phyloP scores from a whole-genome alignment of 2,329 filamentous ascomycete species.

The Alternaria sp. region DNA sequence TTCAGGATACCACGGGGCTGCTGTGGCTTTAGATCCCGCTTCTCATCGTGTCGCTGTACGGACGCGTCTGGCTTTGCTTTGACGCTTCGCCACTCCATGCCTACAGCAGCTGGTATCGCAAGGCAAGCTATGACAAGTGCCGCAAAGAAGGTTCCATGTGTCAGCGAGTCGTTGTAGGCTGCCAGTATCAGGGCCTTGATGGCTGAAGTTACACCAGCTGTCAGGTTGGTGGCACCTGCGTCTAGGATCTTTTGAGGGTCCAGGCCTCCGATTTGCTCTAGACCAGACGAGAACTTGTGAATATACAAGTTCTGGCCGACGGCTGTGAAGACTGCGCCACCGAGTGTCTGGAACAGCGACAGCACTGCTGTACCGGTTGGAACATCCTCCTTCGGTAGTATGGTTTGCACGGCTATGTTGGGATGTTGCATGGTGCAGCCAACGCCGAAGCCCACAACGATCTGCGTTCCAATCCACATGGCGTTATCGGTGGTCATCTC shows the following conservation, averaged over 20 bases:
- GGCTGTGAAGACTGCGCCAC: slow-evolving; percentile 54
- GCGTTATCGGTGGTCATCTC: slow-evolving; percentile 35
- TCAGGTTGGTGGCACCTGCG: slow-evolving; percentile 64
- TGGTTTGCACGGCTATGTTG: slow-evolving; percentile 53
- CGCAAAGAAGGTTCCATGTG: slow-evolving; percentile 61
- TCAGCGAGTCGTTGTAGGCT: slow-evolving; percentile 41
- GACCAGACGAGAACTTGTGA: slow-evolving; percentile 49
- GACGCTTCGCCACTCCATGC: slow-evolving; percentile 70
- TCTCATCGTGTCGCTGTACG: slow-evolving; percentile 18
- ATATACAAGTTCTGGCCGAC: slow-evolving; percentile 57
- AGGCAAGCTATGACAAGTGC: slow-evolving; percentile 62
- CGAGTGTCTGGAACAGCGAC: slow-evolving; percentile 54
- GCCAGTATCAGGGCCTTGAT: slow-evolving; percentile 23
- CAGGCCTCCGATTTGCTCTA: slow-evolving; percentile 46
- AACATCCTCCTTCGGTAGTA: slow-evolving; percentile 49
- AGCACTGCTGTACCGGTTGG: slow-evolving; percentile 53
- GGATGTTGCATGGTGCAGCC: slow-evolving; percentile 55
- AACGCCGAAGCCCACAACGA: slow-evolving; percentile 46
- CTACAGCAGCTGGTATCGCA: slow-evolving; percentile 59
- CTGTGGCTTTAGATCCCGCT: neutral
- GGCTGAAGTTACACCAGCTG: slow-evolving; percentile 35
- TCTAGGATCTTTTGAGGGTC: slow-evolving; percentile 48
- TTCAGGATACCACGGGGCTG: neutral
- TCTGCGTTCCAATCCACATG: slow-evolving; percentile 43
- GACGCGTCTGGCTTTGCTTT: slow-evolving; percentile 53